phyloP scores from a whole-genome alignment of 768 basidiomycete genomes.

The Antrodiella citrinella region DNA sequence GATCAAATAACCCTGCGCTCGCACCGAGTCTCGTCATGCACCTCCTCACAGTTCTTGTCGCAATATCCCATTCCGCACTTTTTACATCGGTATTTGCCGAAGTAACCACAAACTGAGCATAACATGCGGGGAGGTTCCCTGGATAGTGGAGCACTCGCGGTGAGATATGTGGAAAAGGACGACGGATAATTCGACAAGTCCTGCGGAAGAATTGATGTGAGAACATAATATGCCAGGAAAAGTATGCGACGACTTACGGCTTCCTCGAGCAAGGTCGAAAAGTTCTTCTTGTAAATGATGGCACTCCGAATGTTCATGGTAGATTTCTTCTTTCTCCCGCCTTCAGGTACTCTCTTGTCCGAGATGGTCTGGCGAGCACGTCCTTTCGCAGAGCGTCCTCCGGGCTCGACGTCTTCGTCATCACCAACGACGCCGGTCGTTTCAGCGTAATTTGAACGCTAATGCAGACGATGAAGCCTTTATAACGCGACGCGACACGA shows the following conservation, averaged over 20 bases:
- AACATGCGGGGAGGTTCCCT: slow-evolving; percentile 59
- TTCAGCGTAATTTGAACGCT: slow-evolving; percentile 78
- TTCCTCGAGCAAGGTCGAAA: slow-evolving; percentile 68
- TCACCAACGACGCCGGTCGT: slow-evolving; percentile 32
- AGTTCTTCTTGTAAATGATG: slow-evolving; percentile 74
- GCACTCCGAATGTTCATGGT: slow-evolving; percentile 76
- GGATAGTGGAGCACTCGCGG: slow-evolving; percentile 52
- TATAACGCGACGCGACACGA: slow-evolving; percentile 3
- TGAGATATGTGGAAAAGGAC: slow-evolving; percentile 60
- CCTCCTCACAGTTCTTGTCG: slow-evolving; percentile 59
- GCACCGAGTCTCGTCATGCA: slow-evolving; percentile 77
- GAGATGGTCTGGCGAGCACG: slow-evolving; percentile 67
- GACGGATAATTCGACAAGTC: slow-evolving; percentile 48
- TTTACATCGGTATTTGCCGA: slow-evolving; percentile 71
- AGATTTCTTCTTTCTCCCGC: slow-evolving; percentile 66
- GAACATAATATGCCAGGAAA: background rate
- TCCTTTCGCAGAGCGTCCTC: slow-evolving; percentile 45
- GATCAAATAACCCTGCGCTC: slow-evolving; percentile 57
- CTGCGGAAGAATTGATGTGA: slow-evolving; percentile 26
- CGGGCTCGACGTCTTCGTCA: slow-evolving; percentile 36
- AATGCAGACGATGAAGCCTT: slow-evolving; percentile 8
- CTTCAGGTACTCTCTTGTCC: slow-evolving; percentile 58
- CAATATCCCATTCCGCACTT: slow-evolving; percentile 75
- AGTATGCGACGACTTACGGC: slow-evolving; percentile 48
- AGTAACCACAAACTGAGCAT: slow-evolving; percentile 85